Conservation (phyloP, 139 green algal species). For the Gonium pectorale region DNA sequence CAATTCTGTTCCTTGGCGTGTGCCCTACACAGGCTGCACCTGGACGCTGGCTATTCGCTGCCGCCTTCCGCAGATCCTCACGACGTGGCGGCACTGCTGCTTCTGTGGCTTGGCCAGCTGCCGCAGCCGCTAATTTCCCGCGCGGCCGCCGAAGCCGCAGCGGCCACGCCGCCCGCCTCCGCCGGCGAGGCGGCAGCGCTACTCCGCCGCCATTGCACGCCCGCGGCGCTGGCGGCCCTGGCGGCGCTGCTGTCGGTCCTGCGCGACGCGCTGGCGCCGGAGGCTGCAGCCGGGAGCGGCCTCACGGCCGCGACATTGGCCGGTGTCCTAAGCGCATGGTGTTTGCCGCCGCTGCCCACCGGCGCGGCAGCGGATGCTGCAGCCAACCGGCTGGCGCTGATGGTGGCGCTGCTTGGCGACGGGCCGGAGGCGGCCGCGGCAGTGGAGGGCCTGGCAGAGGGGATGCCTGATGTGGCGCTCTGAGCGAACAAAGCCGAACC, state of each 20-base stretch:
- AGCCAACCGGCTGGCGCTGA: neutral
- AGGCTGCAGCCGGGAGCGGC: neutral
- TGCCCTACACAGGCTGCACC: conserved; percentile 17
- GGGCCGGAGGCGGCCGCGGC: neutral
- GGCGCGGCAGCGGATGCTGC: conserved; percentile 8
- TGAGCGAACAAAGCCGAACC: too few relatives aligned
- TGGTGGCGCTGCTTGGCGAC: neutral
- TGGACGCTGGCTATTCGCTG: conserved; percentile 8
- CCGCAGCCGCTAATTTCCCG: conserved; percentile 28
- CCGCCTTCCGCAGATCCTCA: conserved; percentile 1
- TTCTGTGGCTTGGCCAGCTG: conserved; percentile 45
- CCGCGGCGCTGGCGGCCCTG: neutral
- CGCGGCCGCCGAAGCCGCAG: conserved; percentile 28
- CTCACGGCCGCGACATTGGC: neutral
- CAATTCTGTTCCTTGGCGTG: too few relatives aligned
- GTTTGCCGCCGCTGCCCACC: conserved; percentile 11
- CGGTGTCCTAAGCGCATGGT: conserved; percentile 8
- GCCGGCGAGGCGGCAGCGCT: conserved; percentile 8
- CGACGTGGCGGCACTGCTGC: conserved; percentile 47
- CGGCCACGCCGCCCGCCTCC: neutral
- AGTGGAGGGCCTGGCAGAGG: neutral
- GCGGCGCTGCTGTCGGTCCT: neutral
- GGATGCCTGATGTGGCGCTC: too few relatives aligned
- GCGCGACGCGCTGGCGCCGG: conserved; percentile 1
- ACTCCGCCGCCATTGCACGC: conserved; percentile 13